Percentiles rank a stretch among this genome's conserved stretches.
Evolutionary conservation across 768 basidiomycete species (phyloP).

Genomic region (Kwoniella botswanensis): DNA sequence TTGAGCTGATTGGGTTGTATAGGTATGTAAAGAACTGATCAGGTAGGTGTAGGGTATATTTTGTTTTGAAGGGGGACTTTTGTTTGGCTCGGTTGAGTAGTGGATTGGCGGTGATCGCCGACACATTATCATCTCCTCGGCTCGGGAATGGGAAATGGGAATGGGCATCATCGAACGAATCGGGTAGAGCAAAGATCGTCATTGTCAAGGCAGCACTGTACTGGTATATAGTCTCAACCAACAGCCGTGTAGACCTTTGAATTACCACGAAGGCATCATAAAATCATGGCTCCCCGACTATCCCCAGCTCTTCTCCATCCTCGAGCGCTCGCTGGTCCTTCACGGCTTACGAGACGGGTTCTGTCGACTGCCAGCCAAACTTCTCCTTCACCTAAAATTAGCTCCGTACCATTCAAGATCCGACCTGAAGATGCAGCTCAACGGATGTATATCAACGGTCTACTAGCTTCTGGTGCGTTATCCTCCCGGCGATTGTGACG

Average conservation of each 20-base stretch:
- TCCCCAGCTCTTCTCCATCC: background rate
- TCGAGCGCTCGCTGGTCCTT: background rate
- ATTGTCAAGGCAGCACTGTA: background rate
- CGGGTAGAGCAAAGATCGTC: background rate
- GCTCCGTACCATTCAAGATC: slow-evolving; percentile 43
- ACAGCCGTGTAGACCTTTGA: background rate
- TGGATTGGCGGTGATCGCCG: slow-evolving; percentile 14
- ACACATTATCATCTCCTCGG: background rate
- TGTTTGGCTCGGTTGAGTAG: slow-evolving; percentile 3
- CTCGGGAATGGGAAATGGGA: background rate
- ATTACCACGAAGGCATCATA: background rate
- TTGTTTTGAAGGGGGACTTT: background rate
- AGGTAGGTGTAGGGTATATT: background rate
- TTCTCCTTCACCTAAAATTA: slow-evolving; percentile 48
- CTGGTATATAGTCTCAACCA: background rate
- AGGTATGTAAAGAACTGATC: background rate
- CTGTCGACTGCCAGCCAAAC: slow-evolving; percentile 8
- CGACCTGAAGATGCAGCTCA: slow-evolving; percentile 34
- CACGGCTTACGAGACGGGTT: background rate
- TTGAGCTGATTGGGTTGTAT: background rate
- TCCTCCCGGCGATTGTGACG: background rate
- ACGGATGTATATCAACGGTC: slow-evolving; percentile 36
- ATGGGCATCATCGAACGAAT: background rate
- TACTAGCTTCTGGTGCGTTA: slow-evolving; percentile 40
- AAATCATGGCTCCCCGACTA: background rate